Percentiles rank a stretch among this genome's conserved stretches.
Conservation (phyloP, 2,329 filamentous ascomycete genomes). For the Xylaria polymorpha region DNA sequence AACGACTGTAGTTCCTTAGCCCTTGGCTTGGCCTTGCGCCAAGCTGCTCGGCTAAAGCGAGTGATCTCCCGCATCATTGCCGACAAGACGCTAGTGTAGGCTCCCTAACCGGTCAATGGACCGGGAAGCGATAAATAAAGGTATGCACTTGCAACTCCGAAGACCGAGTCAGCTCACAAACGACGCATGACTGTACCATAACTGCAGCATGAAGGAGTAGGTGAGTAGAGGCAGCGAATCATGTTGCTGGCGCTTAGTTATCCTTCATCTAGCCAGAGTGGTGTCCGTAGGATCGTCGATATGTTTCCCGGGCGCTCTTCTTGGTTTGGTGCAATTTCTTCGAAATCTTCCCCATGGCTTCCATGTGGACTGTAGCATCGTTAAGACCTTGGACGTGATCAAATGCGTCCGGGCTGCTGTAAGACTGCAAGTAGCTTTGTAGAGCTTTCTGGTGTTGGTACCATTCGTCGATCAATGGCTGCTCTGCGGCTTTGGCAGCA, state of each 20-base stretch:
- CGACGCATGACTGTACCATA: conserved; percentile 34
- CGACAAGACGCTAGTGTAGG: conserved; percentile 27
- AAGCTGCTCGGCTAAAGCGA: conserved; percentile 28
- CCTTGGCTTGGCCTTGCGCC: conserved; percentile 24
- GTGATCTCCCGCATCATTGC: conserved; percentile 18
- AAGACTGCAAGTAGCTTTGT: conserved; percentile 66
- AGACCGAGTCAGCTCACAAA: conserved; percentile 37
- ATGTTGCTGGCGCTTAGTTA: conserved; percentile 36
- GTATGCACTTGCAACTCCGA: conserved; percentile 47
- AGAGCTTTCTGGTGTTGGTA: conserved; percentile 72
- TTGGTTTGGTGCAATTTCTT: conserved; percentile 52
- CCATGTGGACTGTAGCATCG: conserved; percentile 62
- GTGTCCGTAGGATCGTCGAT: conserved; percentile 53
- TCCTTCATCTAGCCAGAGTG: conserved; percentile 53
- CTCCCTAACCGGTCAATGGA: conserved; percentile 25
- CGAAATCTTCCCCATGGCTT: conserved; percentile 64
- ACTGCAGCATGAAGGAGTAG: conserved; percentile 27
- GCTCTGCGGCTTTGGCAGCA: conserved; percentile 50
- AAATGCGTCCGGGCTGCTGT: conserved; percentile 62
- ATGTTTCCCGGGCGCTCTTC: conserved; percentile 50
- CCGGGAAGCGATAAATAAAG: conserved; percentile 31
- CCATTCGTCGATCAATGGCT: conserved; percentile 65
- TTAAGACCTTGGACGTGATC: conserved; percentile 66
- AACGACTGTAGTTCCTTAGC: conserved; percentile 27
- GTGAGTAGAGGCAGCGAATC: conserved; percentile 15